These are phyloP conservation scores for Thermochaetoides thermophila DNA, from an alignment of 495 filamentous ascomycete species.

Conservation along the genomic window DNA sequence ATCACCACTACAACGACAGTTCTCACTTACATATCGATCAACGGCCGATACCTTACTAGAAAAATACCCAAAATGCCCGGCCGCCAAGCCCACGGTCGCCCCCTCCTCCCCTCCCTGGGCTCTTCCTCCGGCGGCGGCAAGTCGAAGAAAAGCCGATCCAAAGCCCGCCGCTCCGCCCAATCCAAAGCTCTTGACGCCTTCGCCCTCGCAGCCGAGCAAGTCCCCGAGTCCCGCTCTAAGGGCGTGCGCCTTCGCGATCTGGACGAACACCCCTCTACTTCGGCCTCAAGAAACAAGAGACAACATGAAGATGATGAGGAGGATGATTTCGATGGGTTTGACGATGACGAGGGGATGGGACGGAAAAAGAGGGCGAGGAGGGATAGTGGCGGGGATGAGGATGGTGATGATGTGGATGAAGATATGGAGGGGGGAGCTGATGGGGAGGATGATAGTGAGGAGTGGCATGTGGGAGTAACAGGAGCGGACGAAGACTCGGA, in stretches of 20 bases:
- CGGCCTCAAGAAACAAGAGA: too few species aligned
- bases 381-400: too few species aligned
- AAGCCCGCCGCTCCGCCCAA: slow-evolving; percentile 26
- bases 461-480: slow-evolving; percentile 66
- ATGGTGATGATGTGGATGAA: slow-evolving; percentile 26
- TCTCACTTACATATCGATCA: too few species aligned
- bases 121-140: slow-evolving; percentile 7
- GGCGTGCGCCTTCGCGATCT: slow-evolving; percentile 31
- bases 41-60: background rate
- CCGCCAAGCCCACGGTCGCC: slow-evolving; percentile 44
- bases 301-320: slow-evolving; percentile 40
- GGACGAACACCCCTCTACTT: slow-evolving; percentile 19
- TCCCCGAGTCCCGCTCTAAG: slow-evolving; percentile 18
- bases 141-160: slow-evolving; percentile 27
- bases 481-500: slow-evolving; percentile 68
- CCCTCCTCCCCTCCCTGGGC: slow-evolving; percentile 25
- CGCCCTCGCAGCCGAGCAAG: slow-evolving; percentile 58
- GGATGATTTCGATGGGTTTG: slow-evolving; percentile 38
- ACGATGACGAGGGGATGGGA: slow-evolving; percentile 30
- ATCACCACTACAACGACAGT: too few species aligned
- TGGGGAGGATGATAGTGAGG: slow-evolving; percentile 67
- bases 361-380: slow-evolving; percentile 28
- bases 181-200: slow-evolving; percentile 66
- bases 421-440: slow-evolving; percentile 29
- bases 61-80: slow-evolving; percentile 43